Evolutionary conservation across 352 stramenopile genomes (phyloP), one percentile per base, ranked within the genome.

Genomic region (Achlya hypogyna): DNA sequence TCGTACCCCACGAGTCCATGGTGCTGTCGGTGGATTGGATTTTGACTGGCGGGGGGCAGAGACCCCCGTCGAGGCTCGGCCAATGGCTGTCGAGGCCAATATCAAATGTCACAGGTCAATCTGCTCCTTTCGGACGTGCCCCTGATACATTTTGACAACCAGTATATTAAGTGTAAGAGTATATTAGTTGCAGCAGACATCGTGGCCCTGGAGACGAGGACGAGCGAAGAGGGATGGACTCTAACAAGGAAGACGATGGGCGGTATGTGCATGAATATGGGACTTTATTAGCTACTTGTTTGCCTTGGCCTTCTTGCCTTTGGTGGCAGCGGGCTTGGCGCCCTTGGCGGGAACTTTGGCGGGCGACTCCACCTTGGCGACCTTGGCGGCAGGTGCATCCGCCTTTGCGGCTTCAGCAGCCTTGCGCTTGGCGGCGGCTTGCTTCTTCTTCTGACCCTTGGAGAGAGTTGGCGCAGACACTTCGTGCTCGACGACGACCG

Each of bases 1-100:
- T 78, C 82, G 69, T 73, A 90, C 82, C 82, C 82, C 82, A 90
- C 5, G 82, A 90, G 75, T 90, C 82, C 82, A 90, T 90, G 35
- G 20, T 74, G 42, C 16, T 51, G 18, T 8, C 9, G 10, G 18
- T 54, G 29, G 5, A 27, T 53, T 56, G 47, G 18, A 27, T 60
- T 67, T 47, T 56, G 47, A 67, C 42, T 67, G 45, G 45, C 51
- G 49, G 25, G 12, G 49, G 12, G 49, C 16, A 56, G 14, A 56
- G 31, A 20, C 49, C 49, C 49, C 25, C 49, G 25, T 12, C n/a
- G 14, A 10, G n/a, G 14, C n/a, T 45, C n/a, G 38, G 38, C 38
- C 38, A 45, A 45, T 45, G 38, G 38, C 38, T 18, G 14, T 45
- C 38, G 38, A n/a, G n/a, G n/a, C n/a, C n/a, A n/a, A 49, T 49